Evolutionary conservation across 2,329 filamentous ascomycete species (phyloP).

Genomic region (Sporothrix euskadiensis): DNA sequence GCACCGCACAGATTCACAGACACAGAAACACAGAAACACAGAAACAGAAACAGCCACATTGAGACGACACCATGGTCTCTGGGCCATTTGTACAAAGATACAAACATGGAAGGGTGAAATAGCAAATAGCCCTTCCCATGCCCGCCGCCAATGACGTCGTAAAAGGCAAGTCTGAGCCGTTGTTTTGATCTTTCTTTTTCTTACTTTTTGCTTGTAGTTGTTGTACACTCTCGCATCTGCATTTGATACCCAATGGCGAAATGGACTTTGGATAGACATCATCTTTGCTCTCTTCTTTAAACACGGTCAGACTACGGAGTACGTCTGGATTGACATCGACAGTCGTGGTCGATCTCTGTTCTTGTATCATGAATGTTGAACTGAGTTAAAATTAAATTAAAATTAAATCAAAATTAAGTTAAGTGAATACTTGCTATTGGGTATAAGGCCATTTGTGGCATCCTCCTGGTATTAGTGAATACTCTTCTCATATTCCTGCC

Average conservation of each 20-base stretch:
- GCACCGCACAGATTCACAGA: not conserved
- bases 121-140: not conserved
- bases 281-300: not conserved
- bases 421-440: not conserved
- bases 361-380: too few relatives aligned
- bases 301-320: too few relatives aligned
- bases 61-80: not conserved
- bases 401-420: too few relatives aligned
- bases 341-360: too few relatives aligned
- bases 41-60: not conserved
- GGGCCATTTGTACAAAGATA: not conserved
- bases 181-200: not conserved
- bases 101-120: not conserved
- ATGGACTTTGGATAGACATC: conserved; percentile 12
- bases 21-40: too few relatives aligned
- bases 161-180: conserved; percentile 32
- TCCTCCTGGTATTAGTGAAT: not conserved
- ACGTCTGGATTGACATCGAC: too few relatives aligned
- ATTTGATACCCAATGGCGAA: conserved; percentile 11
- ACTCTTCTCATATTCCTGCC: not conserved
- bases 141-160: conserved; percentile 26
- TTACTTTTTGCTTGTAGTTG: too few relatives aligned
- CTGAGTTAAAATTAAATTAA: too few relatives aligned
- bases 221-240: not conserved
- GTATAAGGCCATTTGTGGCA: not conserved